Conservation (phyloP, 1,139 yeast genomes). For the Meyerozyma elateridarum region DNA sequence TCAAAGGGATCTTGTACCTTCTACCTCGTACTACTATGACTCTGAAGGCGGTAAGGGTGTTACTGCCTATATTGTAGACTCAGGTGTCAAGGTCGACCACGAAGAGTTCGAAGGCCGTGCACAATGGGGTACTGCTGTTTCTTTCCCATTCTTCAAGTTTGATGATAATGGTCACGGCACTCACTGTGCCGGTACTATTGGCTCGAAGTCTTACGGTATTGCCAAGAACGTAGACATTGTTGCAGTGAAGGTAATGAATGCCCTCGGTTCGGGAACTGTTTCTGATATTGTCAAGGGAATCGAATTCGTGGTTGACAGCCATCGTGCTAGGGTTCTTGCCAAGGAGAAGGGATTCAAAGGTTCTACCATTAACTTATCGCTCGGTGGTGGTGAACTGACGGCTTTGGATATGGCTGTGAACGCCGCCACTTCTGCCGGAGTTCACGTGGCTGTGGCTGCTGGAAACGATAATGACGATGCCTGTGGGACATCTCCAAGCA, state of each 20-base stretch:
- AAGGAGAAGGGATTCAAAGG: slow-evolving; percentile 39
- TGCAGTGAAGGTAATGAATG: slow-evolving; percentile 40
- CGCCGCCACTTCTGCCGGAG: slow-evolving; percentile 39
- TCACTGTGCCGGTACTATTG: slow-evolving; percentile 45
- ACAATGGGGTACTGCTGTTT: slow-evolving; percentile 37
- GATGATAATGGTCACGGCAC: slow-evolving; percentile 43
- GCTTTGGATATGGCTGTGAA: slow-evolving; percentile 42
- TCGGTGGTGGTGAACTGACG: slow-evolving; percentile 39
- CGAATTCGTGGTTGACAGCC: slow-evolving; percentile 38
- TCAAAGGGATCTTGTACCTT: slow-evolving; percentile 18
- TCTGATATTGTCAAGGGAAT: slow-evolving; percentile 43
- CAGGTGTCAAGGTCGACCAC: slow-evolving; percentile 38
- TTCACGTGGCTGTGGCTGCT: slow-evolving; percentile 43
- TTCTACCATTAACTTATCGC: slow-evolving; percentile 40
- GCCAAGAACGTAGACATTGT: slow-evolving; percentile 40
- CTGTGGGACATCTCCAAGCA: slow-evolving; percentile 40
- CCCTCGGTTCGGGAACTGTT: slow-evolving; percentile 37
- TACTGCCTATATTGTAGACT: slow-evolving; percentile 40
- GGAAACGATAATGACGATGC: slow-evolving; percentile 44
- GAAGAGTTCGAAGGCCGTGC: slow-evolving; percentile 42
- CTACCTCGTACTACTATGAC: slow-evolving; percentile 26
- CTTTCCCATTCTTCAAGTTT: slow-evolving; percentile 30
- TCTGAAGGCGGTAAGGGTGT: slow-evolving; percentile 41
- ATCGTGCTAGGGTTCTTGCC: slow-evolving; percentile 24
- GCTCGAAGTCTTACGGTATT: slow-evolving; percentile 38